Conservation (phyloP, 345 rosid species). For the Moricandia moricandioides region DNA sequence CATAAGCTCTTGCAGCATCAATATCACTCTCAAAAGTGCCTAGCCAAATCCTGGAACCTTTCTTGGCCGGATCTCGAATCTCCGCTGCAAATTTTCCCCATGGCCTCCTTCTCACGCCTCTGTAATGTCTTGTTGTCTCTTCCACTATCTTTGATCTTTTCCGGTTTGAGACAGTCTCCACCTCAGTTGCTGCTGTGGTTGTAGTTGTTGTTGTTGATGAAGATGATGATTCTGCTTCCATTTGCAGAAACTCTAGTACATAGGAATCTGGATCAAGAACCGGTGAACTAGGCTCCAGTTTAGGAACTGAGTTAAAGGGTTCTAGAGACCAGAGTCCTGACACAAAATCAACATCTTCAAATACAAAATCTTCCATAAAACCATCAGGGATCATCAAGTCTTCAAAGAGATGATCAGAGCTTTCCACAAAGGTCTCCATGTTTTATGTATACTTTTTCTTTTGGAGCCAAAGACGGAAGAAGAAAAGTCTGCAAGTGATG, state of each 20-base stretch:
- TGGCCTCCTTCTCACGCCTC: constrained; percentile 90
- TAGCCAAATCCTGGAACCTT: constrained; percentile 86
- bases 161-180: constrained; percentile 22
- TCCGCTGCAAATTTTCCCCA: constrained; percentile 98
- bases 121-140: constrained; percentile 53
- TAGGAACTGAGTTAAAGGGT: constrained; percentile 30
- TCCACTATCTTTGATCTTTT: constrained; percentile 8
- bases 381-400: constrained; percentile 51
- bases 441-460: neutral
- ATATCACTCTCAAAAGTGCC: constrained; percentile 72
- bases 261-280: constrained; percentile 22
- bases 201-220: neutral
- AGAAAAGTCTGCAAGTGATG: constrained; percentile 15
- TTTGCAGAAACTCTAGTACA: constrained; percentile 26
- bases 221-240: constrained; percentile 31
- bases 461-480: constrained; percentile 6
- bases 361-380: constrained; percentile 37
- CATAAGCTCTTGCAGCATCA: constrained; percentile 93
- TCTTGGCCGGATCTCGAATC: constrained; percentile 77
- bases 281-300: constrained; percentile 43
- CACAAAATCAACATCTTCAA: constrained; percentile 25
- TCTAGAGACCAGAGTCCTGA: constrained; percentile 41
- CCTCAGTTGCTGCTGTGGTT: constrained; percentile 32
- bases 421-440: constrained; percentile 45
- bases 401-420: constrained; percentile 48